Evolutionary conservation across 1,139 yeast genomes (phyloP), one percentile per base, ranked within the genome.

Genomic region (Entelexis paramagnoliae): DNA sequence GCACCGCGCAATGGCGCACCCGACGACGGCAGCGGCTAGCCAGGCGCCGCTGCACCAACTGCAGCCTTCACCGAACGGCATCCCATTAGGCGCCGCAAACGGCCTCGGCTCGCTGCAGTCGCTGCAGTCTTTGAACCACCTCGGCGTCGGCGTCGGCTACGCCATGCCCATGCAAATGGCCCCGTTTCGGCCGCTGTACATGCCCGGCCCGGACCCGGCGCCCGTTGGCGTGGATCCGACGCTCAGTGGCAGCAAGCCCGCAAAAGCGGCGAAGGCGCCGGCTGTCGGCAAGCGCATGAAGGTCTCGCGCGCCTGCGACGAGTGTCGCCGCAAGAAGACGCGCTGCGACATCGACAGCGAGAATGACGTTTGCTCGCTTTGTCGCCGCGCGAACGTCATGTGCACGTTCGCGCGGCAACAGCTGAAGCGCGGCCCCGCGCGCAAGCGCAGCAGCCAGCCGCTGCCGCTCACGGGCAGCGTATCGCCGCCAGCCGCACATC

Each of bases 231-330:
- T 30, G 4, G 46, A 32, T 22, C 26, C 46, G 24, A 10, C 33
- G n/a, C 28, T 40, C 3, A n/a, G 22, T 9, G 16, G 8, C 11
- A 10, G 33, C 43, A 40, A 28, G 22, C 30, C 43, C 11, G 30
- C 30, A 9, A 38, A 38, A 19, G n/a, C 19, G 11, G 17, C 13
- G 67, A 68, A 14, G 40, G 19, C 46, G 17, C 19, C 41, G 16
- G 49, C 28, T 30, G 51, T 51, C 4, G 63, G 71, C 28, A 70
- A 69, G 55, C 65, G 74, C 32, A 65, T 72, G 38, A 70, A 71
- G 53, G 72, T 70, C 5, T 70, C 74, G 7, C 60, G 74, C 29
- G 74, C 74, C 17, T 70, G 74, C 58, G 74, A 70, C 58, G 73
- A 70, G 62, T 68, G 72, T 51, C 70, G 72, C 26, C 61, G 70